Evolutionary conservation across 177 flowering plant genomes (phyloP), one percentile per base, ranked within the genome.

Genomic region (Vitis hybrid): DNA sequence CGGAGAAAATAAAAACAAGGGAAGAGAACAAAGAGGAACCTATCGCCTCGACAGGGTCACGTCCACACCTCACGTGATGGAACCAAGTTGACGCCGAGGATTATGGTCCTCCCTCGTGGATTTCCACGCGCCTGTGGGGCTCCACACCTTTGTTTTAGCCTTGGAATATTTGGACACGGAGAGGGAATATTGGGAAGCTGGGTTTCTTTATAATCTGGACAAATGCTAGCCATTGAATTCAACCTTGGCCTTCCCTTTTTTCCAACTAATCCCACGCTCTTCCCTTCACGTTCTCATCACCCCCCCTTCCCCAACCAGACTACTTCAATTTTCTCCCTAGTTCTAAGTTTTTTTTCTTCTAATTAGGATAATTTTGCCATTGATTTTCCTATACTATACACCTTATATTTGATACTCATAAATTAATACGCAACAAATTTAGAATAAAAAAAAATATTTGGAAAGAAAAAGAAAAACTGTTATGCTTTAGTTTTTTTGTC

Each of bases 181-280:
- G 86, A 87, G 87, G 88, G 92, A 88, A 90, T 91, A 87, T 85
- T 88, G 92, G 88, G 80, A 65, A 7, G 21, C 21, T 4, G 32
- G 41, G 32, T 21, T 10, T 32, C 24, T 62, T 11, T 48, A 6
- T n/a, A 61, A 41, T 61, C 66, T 74, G 27, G 84, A 85, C 85
- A 84, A 82, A 80, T 54, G 61, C 79, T 80, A 84, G 71, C 76
- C 78, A 82, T 81, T 83, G 80, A 79, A 78, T 65, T 50, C 3
- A 32, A 53, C 48, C 49, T 52, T 54, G 30, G 13, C 18, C 14
- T 61, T 52, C 20, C 5, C 61, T 48, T 11, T 18, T n/a, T 13
- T 17, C 9, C 24, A 9, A 35, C 55, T 59, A n/a, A 11, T 63
- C 64, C 64, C 58, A 66, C 65, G 49, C 58, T 41, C 46, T 41